Base-by-base conservation (phyloP, 2,329 filamentous ascomycete genomes). In the Cordyceps fumosorosea region DNA sequence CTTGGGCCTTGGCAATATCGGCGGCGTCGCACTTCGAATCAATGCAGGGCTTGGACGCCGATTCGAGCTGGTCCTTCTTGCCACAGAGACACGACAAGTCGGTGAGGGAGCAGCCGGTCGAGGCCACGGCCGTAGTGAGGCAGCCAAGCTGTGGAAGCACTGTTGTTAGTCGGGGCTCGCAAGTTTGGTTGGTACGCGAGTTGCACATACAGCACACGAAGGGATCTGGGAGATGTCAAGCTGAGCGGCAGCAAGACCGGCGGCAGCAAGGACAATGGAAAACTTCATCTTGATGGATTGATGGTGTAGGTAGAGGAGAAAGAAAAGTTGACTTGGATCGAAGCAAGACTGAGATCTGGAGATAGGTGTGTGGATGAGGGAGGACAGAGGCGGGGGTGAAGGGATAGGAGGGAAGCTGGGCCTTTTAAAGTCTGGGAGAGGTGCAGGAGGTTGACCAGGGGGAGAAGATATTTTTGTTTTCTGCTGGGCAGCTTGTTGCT, bases 11-110 rank as follows among this genome's bases (percentile, higher is more conserved):
- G 60, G 73, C 71, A 18, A 73, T 74, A 11, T 74, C 72, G 34
- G 61, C 44, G 2, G 65, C 29, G 12, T 64, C 62, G 68, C 80
- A 81, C 47, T 70, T 69, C 26, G 67, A 65, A 63, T 71, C 62
- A 53, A 76, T 62, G 67, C 76, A 78, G 20, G 68, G 63, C 14
- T 69, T 61, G 60, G 73, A 70, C 51, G 70, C 62, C 42, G 67
- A 61, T 24, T 65, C 60, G 40, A 77, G 70, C 64, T 69, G 66
- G 45, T 62, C 62, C 68, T 76, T 73, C 61, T 69, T 74, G 2
- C 63, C 64, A 69, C 78, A 80, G 66, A 73, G 72, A 70, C 78
- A 80, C 56, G 66, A 68, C 11, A 71, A 68, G 64, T 79, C 76
- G 56, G 64, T 65, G 66, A 73, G 64, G 4, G 64, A 44, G 68